A percentile compares a stretch with the other conserved stretches of the same genome.
These are phyloP conservation scores for Microcos paniculata DNA, from an alignment of 345 rosid genomes.

Conservation along the genomic window DNA sequence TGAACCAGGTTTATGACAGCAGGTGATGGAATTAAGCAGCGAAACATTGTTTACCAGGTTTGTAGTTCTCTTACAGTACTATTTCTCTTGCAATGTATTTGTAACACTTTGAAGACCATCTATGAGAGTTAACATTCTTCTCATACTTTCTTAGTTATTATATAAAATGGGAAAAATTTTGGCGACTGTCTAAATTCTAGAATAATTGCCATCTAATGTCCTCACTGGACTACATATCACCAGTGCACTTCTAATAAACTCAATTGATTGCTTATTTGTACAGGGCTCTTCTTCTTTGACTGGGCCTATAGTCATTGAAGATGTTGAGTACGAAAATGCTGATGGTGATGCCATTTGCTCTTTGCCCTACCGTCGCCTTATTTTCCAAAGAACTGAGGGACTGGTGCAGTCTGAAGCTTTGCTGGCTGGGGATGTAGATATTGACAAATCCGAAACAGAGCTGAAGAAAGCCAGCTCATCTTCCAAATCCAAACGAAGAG, in stretches of 20 bases:
- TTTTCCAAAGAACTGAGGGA: slow-evolving; percentile 73
- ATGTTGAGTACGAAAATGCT: slow-evolving; percentile 72
- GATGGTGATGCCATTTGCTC: slow-evolving; percentile 40
- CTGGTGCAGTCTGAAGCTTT: slow-evolving; percentile 96
- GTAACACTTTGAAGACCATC: not conserved
- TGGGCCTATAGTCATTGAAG: slow-evolving; percentile 72
- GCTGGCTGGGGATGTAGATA: slow-evolving; percentile 43
- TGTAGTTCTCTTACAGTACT: slow-evolving; percentile 5
- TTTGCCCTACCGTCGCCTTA: slow-evolving; percentile 77
- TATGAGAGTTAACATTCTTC: not conserved
- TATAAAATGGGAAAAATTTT: not conserved
- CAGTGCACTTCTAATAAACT: not conserved
- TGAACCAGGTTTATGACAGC: slow-evolving; percentile 81
- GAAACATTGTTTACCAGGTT: slow-evolving; percentile 61
- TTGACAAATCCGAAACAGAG: slow-evolving; percentile 33
- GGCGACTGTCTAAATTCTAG: not conserved
- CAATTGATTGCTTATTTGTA: slow-evolving; percentile 12
- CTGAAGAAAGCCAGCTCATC: slow-evolving; percentile 37
- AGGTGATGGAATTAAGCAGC: slow-evolving; percentile 75
- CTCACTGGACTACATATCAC: not conserved
- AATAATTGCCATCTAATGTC: not conserved
- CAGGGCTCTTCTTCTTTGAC: slow-evolving; percentile 73
- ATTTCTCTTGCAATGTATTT: not conserved
- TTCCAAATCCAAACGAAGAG: slow-evolving; percentile 53
- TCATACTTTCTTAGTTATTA: not conserved